These are phyloP conservation scores for Quercus robur DNA, from an alignment of 306 rosid genomes.

Conservation along the genomic window DNA sequence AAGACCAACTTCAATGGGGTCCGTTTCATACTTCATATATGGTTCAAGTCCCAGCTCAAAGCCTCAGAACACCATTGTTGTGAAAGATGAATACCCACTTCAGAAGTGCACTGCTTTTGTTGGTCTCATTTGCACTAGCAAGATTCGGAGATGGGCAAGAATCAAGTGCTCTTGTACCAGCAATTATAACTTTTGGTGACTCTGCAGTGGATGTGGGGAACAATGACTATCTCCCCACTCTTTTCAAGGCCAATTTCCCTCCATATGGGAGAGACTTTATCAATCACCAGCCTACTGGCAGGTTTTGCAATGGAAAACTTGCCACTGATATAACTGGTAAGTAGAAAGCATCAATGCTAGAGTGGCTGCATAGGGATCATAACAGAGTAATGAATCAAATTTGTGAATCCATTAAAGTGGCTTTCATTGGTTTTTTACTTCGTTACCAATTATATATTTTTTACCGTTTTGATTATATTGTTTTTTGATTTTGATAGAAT, in stretches of 20 bases:
- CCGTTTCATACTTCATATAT: slow-evolving; percentile 35
- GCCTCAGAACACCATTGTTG: slow-evolving; percentile 1
- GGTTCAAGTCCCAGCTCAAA: slow-evolving; percentile 6
- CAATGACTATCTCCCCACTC: slow-evolving; percentile 69
- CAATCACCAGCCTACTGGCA: slow-evolving; percentile 84
- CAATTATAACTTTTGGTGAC: slow-evolving; percentile 83
- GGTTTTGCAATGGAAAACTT: slow-evolving; percentile 91
- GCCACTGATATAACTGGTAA: slow-evolving; percentile 94
- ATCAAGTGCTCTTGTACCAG: slow-evolving; percentile 66
- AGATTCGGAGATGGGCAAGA: slow-evolving; percentile 59
- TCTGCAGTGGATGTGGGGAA: slow-evolving; percentile 92
- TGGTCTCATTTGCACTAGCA: slow-evolving; percentile 34
- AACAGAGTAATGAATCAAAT: not conserved
- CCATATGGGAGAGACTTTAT: slow-evolving; percentile 94
- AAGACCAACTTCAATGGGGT: slow-evolving; percentile 24
- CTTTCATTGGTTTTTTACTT: not conserved
- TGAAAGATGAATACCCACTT: slow-evolving; percentile 35
- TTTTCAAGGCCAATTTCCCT: slow-evolving; percentile 86
- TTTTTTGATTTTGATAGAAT: too few relatives aligned
- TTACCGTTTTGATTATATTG: too few relatives aligned
- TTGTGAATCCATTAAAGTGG: not conserved
- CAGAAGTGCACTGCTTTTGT: slow-evolving; percentile 37
- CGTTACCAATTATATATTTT: too few relatives aligned
- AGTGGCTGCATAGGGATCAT: not conserved
- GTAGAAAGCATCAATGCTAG: not conserved